Base-by-base conservation (phyloP, 1,284 basidiomycete genomes). In the Pseudozyma tsukubaensis region DNA sequence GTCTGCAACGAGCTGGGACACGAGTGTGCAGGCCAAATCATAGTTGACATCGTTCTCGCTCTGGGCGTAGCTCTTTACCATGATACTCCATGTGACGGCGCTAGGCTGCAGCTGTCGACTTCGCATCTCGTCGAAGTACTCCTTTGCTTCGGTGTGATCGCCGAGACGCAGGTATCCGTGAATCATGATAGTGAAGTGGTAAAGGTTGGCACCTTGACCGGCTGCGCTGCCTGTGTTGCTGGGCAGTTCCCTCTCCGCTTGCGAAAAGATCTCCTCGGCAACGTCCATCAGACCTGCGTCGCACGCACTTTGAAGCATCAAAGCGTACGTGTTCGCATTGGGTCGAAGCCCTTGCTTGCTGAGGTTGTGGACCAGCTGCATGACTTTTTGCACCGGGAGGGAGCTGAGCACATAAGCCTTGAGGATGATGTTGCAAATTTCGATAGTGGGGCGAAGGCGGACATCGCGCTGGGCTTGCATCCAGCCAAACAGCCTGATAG, bases 331-430 rank as follows among this genome's bases (percentile, higher is more conserved):
- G 64, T 88, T 87, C 13, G 81, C 85, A 72, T 91, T 89, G 0
- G 93, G 92, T 32, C 86, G 85, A 11, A 90, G 76, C 24, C 87
- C 87, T 16, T 86, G 79, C 21, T 84, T 67, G 70, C 89, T 86
- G 55, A 94, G 87, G 58, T 86, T 86, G 50, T 87, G 85, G 84
- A 95, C 94, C 32, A 93, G 84, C 7, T 86, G 84, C 35, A 90
- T 86, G 29, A 95, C 90, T 35, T 90, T 85, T 39, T 86, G 85
- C 78, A 92, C 91, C 0, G 95, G 93, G 3, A 92, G 89, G 12
- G 91, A 92, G 54, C 93, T 89, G 45, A 91, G 86, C 50, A 97
- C 89, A 78, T 94, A 92, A 1, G 93, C 92, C 85, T 94, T 94
- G 77, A 97, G 86, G 24, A 97, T 88, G 18, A 90, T 90, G 82